Evolutionary conservation across 352 stramenopile genomes (phyloP).

Genomic region (Phytopythium cucurbitacearum): DNA sequence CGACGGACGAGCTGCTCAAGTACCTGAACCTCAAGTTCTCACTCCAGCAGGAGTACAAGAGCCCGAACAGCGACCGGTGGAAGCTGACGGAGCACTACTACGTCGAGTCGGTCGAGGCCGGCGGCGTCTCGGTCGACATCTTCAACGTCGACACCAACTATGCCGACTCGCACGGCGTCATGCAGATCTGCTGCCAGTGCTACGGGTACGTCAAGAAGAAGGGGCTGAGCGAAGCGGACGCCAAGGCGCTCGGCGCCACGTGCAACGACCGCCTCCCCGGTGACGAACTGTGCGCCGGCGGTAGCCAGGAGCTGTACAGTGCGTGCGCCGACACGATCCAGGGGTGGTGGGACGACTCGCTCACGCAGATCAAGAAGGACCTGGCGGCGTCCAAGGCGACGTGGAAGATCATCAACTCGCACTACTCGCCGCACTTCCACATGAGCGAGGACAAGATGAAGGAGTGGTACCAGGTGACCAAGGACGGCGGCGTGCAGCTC

Average conservation of each 20-base stretch:
- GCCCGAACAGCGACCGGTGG: slow-evolving; percentile 70
- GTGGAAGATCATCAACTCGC: slow-evolving; percentile 88
- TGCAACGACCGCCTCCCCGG: slow-evolving; percentile 68
- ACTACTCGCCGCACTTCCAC: slow-evolving; percentile 89
- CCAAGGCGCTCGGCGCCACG: slow-evolving; percentile 52
- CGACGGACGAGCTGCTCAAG: slow-evolving; percentile 61
- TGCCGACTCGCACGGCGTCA: slow-evolving; percentile 78
- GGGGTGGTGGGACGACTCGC: slow-evolving; percentile 73
- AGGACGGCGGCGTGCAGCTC: slow-evolving; percentile 67
- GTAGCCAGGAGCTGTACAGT: slow-evolving; percentile 65
- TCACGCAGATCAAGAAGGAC: slow-evolving; percentile 66
- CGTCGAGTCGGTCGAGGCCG: slow-evolving; percentile 68
- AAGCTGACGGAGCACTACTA: slow-evolving; percentile 85
- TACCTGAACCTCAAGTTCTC: slow-evolving; percentile 85
- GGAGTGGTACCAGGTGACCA: slow-evolving; percentile 81
- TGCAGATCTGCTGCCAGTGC: slow-evolving; percentile 87
- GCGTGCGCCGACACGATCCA: slow-evolving; percentile 72
- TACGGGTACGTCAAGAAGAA: slow-evolving; percentile 82
- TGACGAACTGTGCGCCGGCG: slow-evolving; percentile 69
- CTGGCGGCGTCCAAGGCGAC: slow-evolving; percentile 64
- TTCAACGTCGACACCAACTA: slow-evolving; percentile 89
- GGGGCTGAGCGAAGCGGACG: slow-evolving; percentile 31
- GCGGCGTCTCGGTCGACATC: slow-evolving; percentile 83
- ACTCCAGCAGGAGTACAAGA: slow-evolving; percentile 80
- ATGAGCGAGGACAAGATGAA: slow-evolving; percentile 89